Percentiles rank a stretch among this genome's conserved stretches.
phyloP scores from a whole-genome alignment of 345 rosid species.

The Eucalyptus decipiens region DNA sequence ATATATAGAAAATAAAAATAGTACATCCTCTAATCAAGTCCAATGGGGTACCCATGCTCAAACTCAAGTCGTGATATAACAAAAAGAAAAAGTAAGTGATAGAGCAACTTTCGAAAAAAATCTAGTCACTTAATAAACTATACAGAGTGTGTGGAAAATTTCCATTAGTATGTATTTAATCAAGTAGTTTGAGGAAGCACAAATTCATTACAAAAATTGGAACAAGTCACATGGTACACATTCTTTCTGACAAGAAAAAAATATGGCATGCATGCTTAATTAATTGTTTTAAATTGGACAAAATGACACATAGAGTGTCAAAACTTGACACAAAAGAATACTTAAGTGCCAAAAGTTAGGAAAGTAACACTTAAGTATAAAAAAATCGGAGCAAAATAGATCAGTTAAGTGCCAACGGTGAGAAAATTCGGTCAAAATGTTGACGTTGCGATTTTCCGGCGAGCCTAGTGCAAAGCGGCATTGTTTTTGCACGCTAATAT shows the following conservation, averaged over 20 bases:
- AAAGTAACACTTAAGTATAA: too few species aligned
- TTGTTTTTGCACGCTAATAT: too few species aligned
- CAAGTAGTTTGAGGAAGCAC: background rate
- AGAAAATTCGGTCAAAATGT: rapidly evolving
- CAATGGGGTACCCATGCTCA: too few species aligned
- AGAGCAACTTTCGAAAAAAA: too few species aligned
- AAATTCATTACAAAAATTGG: background rate
- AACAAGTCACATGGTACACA: background rate
- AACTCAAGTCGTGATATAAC: too few species aligned
- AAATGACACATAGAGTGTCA: rapidly evolving
- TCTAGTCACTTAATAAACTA: background rate
- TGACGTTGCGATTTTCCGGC: rapidly evolving
- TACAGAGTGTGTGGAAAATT: background rate
- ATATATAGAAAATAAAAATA: too few species aligned
- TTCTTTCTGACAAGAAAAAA: too few species aligned
- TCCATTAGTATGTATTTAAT: background rate
- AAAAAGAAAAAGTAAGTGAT: background rate
- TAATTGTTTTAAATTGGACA: too few species aligned
- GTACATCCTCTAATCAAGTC: background rate
- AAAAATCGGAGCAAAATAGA: too few species aligned
- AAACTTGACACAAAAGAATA: rapidly evolving
- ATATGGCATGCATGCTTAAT: too few species aligned
- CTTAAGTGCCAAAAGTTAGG: too few species aligned
- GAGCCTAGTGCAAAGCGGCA: rapidly evolving
- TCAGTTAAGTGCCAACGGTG: rapidly evolving